These are phyloP conservation scores for Colletotrichum sp. DNA, from an alignment of 2,329 filamentous ascomycete genomes.

Conservation along the genomic window DNA sequence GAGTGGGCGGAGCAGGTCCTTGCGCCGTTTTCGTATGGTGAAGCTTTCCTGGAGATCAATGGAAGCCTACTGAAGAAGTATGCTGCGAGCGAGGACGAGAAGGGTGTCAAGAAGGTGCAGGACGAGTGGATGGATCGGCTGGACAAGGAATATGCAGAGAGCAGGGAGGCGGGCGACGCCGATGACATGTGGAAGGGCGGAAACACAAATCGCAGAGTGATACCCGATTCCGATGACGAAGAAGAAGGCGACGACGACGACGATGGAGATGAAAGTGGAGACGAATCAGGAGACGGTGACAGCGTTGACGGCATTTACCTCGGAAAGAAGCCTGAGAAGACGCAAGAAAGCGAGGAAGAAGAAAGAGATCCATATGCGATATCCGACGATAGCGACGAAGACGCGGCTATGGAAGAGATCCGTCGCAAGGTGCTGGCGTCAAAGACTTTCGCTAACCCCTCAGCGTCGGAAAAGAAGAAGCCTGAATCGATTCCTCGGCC, in stretches of 20 bases:
- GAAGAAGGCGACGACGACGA: constrained; percentile 53
- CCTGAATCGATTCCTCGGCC: constrained; percentile 69
- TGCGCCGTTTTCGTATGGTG: constrained; percentile 85
- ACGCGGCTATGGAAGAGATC: constrained; percentile 88
- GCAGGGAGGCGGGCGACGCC: constrained; percentile 67
- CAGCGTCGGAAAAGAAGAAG: constrained; percentile 54
- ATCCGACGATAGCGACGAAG: constrained; percentile 82
- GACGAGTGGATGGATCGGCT: constrained; percentile 88
- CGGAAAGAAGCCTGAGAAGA: constrained; percentile 53
- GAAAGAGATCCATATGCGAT: constrained; percentile 74
- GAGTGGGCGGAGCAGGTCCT: constrained; percentile 91
- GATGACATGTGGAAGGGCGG: constrained; percentile 90
- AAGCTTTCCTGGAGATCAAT: constrained; percentile 92
- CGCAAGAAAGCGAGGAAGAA: constrained; percentile 46
- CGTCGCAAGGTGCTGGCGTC: constrained; percentile 88
- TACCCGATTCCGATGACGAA: constrained; percentile 61
- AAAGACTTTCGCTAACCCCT: constrained; percentile 79
- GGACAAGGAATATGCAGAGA: constrained; percentile 87
- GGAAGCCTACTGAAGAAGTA: constrained; percentile 81
- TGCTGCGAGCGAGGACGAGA: constrained; percentile 81
- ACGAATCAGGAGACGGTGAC: constrained; percentile 48
- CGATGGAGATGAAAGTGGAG: constrained; percentile 48
- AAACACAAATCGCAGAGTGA: constrained; percentile 76
- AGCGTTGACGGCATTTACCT: constrained; percentile 65
- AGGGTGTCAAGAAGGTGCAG: constrained; percentile 82